Base-by-base conservation (phyloP, 805 yeast genomes). In the Candida piceae region DNA sequence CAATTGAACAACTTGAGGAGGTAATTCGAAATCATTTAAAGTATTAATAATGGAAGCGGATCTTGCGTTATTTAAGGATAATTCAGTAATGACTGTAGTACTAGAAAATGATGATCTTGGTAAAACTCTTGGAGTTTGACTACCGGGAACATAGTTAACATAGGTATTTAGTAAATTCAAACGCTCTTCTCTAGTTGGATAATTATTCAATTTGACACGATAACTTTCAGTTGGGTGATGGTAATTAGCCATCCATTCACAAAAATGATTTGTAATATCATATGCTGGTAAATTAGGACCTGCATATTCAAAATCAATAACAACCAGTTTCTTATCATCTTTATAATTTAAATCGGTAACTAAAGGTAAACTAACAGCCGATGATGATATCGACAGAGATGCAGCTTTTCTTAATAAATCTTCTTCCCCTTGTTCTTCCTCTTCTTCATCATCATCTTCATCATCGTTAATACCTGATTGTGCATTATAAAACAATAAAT, bases 221-320 rank as follows among this genome's bases (percentile, higher is more conserved):
- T 82, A 76, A 25, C 69, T 58, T 12, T 68, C 62, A 15, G 68
- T 64, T 1, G 79, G 74, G 48, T 78, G 75, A 53, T 82, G 85
- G 57, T 90, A 93, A 64, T 93, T 87, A 33, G 86, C 74, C 97
- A 89, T 93, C 98, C 98, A 90, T 64, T 90, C 98, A 46, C 84
- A 74, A 49, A 93, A 84, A 64, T 93, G 98, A 58, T 93, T 89
- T 11, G 89, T 89, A 38, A 93, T 75, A 57, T 93, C 98, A 56
- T 70, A 86, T 2, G 94, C 95, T 1, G 95, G 87, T 31, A 80
- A 69, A 53, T 89, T 93, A 9, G 95, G 79, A 1, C 96, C 97
- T 0, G 96, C 79, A 59, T 90, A 93, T 63, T 93, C 98, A 59
- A 93, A 93, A 58, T 93, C 98, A 53, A 93, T 93, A 9, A 93